These are phyloP conservation scores for Diutina ranongensis DNA, from an alignment of 1,139 yeast species.

Conservation along the genomic window DNA sequence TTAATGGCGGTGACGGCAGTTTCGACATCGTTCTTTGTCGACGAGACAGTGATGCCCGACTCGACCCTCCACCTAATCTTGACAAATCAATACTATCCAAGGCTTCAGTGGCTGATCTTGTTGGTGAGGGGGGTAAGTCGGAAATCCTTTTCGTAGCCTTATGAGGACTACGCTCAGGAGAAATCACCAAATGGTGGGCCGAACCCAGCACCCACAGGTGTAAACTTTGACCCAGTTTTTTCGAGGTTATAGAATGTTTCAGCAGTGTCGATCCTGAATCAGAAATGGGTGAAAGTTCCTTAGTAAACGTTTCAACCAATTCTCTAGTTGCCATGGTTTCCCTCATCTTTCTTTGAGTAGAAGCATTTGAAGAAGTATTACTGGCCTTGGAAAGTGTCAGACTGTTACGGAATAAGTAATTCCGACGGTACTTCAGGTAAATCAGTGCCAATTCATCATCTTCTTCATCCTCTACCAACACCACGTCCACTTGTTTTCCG, in stretches of 20 bases:
- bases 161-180: neutral
- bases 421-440: constrained; percentile 1
- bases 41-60: neutral
- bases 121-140: neutral
- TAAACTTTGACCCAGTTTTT: neutral
- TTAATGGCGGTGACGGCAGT: neutral
- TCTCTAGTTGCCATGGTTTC: neutral
- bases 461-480: constrained; percentile 3
- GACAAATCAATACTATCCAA: neutral
- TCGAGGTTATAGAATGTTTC: neutral
- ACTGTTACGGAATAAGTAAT: constrained; percentile 2
- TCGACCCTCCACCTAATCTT: neutral
- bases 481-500: neutral
- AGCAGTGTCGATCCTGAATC: neutral
- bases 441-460: constrained; percentile 1
- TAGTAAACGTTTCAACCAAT: neutral
- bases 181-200: neutral
- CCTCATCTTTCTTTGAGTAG: neutral
- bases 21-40: neutral
- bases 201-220: neutral
- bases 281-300: neutral
- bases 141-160: neutral
- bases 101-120: neutral
- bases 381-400: neutral
- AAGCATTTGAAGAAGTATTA: neutral